These are phyloP conservation scores for Staphylotrichum longicolle DNA, from an alignment of 495 filamentous ascomycete genomes.

Conservation along the genomic window DNA sequence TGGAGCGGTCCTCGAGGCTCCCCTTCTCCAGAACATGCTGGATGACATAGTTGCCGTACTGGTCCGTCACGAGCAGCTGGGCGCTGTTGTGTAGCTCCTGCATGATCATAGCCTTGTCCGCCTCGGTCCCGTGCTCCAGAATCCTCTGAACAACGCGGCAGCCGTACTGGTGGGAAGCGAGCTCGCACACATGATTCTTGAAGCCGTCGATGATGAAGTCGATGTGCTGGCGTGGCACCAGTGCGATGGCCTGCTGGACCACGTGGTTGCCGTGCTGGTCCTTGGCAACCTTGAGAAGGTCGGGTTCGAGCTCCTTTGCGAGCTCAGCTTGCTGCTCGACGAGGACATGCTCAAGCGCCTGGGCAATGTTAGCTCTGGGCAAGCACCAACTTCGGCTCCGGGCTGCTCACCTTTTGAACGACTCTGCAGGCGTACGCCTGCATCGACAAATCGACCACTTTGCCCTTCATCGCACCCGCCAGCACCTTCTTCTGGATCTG, in stretches of 20 bases:
- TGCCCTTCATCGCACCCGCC: slow-evolving; percentile 80
- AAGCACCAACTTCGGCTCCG: background rate
- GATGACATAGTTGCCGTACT: slow-evolving; percentile 95
- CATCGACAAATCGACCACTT: slow-evolving; percentile 72
- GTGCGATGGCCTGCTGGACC: slow-evolving; percentile 90
- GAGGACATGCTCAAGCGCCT: slow-evolving; percentile 91
- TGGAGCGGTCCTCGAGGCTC: slow-evolving; percentile 66
- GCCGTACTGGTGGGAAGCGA: slow-evolving; percentile 80
- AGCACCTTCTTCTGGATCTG: slow-evolving; percentile 88
- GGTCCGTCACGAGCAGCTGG: slow-evolving; percentile 72
- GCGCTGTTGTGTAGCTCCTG: slow-evolving; percentile 75
- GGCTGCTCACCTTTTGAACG: slow-evolving; percentile 74
- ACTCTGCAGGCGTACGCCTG: slow-evolving; percentile 97
- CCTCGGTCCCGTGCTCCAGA: slow-evolving; percentile 77
- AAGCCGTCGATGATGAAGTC: slow-evolving; percentile 88
- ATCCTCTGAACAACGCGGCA: slow-evolving; percentile 94
- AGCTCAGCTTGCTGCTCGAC: slow-evolving; percentile 84
- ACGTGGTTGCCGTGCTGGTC: slow-evolving; percentile 97
- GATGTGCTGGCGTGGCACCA: slow-evolving; percentile 76
- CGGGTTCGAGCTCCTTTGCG: slow-evolving; percentile 76
- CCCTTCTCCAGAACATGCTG: slow-evolving; percentile 92
- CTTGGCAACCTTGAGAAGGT: slow-evolving; percentile 77
- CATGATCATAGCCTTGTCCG: slow-evolving; percentile 67
- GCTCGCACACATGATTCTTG: slow-evolving; percentile 69
- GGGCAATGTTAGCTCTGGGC: slow-evolving; percentile 16